Base-by-base conservation (phyloP, 2,329 filamentous ascomycete genomes). In the Fragosphaeria purpurea region DNA sequence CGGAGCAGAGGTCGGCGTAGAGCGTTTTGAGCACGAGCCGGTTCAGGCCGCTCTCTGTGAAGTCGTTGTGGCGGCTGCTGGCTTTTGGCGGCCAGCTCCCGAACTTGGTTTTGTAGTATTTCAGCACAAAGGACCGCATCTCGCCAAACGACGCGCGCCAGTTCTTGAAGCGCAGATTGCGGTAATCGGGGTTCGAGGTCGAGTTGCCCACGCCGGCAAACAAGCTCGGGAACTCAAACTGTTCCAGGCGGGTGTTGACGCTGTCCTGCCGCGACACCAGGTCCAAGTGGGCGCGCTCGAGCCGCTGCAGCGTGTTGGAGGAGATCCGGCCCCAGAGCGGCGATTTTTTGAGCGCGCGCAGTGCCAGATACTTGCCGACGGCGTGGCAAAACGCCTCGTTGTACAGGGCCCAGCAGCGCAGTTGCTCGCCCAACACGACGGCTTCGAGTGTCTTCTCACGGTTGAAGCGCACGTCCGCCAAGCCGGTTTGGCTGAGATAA, bases 301-400 rank as follows among this genome's bases (percentile, higher is more conserved):
- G 72, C n/a, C 86, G 80, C 58, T 88, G 85, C 44, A 81, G 79
- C 0, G 90, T 95, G 55, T 79, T 76, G 0, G 72, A 66, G 2
- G 83, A 86, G 41, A 97, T 78, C 59, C 85, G 72, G 32, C 75
- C 71, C 64, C 82, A 90, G 45, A 93, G 79, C 0, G 82, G 79
- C 46, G 80, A 41, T 10, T 47, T 82, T 42, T 81, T 77, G 44
- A 89, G 68, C 2, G 76, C 72, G 50, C 82, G 75, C 53, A 89
- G 80, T 35, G 88, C 75, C 22, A 86, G 78, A 53, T 91, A 88
- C 66, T 93, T 94, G 46, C 91, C 93, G 8, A 87, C 88, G 0
- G 84, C 88, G 65, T 97, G 93, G 5, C 89, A 82, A 61, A 96
- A 97, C 0, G 88, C 88, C 65, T 96, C 89, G 52, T 87, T 88